Evolutionary conservation across 1,284 basidiomycete species (phyloP), one percentile per base, ranked within the genome.

Genomic region (Coniophora puteana): DNA sequence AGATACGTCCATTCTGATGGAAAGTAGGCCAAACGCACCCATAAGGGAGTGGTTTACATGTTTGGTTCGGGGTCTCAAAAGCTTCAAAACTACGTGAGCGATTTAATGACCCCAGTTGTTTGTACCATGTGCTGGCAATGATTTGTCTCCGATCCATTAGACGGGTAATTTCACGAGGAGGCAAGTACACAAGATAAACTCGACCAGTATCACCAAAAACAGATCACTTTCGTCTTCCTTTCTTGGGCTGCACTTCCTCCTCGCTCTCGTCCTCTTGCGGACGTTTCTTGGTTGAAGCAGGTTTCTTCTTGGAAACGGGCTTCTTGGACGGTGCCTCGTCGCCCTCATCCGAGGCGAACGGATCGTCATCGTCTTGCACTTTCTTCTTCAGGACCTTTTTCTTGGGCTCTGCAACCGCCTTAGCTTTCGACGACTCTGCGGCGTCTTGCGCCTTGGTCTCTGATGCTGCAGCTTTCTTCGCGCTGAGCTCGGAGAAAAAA

Each of bases 331-430:
- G 52, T 28, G 43, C 40, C 12, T 55, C 55, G 29, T 53, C 57
- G 2, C 69, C 68, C 18, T 65, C 62, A 36, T 76, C 74, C 35
- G 74, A 76, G 32, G 54, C 69, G 57, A 79, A 78, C 3, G 66
- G 65, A 52, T 78, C 67, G 27, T 67, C 45, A 8, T 47, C 65
- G 2, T 48, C 47, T 13, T 40, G 52, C 21, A 57, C 55, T 52
- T 68, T 74, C 49, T 63, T 70, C 54, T 73, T 76, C 2, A 65
- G 23, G 32, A 44, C 31, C 48, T 71, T 74, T 8, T 64, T 64
- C 48, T 68, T 74, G 25, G 56, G 39, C 53, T 71, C 8, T 8
- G 30, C 20, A n/a, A 14, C 74, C 26, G 53, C 8, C 41, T 63
- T 68, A n/a, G n/a, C n/a, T 8, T 50, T 45, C 4, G 38, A 33